These are phyloP conservation scores for Pseudogymnoascus sp. DNA, from an alignment of 2,329 filamentous ascomycete genomes.

Conservation along the genomic window DNA sequence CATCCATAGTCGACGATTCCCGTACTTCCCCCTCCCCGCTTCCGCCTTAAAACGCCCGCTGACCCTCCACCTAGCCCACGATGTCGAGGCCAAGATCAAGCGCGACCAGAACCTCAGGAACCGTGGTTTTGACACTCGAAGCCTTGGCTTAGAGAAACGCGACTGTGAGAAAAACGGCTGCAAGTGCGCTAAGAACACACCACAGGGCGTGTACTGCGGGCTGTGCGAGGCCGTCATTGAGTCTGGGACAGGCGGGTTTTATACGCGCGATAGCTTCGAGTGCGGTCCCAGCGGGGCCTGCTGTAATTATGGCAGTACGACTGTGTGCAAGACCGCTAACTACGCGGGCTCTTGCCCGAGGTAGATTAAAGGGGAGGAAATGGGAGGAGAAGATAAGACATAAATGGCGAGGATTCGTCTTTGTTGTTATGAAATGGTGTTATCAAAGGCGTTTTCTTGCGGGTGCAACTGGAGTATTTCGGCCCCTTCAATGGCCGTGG, in stretches of 20 bases:
- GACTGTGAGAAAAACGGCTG: neutral
- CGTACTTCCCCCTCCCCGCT: slow-evolving; percentile 20
- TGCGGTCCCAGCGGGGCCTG: neutral
- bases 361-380: neutral
- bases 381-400: neutral
- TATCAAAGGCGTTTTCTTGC: neutral
- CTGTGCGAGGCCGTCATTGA: neutral
- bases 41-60: slow-evolving; percentile 7
- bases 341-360: neutral
- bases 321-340: neutral
- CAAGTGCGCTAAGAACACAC: neutral
- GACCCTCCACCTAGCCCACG: neutral
- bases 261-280: neutral
- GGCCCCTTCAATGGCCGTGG: neutral
- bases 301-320: neutral
- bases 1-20: slow-evolving; percentile 19
- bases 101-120: neutral
- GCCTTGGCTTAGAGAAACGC: neutral
- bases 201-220: neutral
- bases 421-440: neutral
- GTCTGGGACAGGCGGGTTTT: neutral
- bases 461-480: neutral
- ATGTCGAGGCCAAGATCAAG: neutral
- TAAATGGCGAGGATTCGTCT: neutral
- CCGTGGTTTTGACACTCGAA: neutral